Evolutionary conservation across 352 stramenopile genomes (phyloP), one percentile per base, ranked within the genome.

Genomic region (Hyaloperonospora arabidopsidis): DNA sequence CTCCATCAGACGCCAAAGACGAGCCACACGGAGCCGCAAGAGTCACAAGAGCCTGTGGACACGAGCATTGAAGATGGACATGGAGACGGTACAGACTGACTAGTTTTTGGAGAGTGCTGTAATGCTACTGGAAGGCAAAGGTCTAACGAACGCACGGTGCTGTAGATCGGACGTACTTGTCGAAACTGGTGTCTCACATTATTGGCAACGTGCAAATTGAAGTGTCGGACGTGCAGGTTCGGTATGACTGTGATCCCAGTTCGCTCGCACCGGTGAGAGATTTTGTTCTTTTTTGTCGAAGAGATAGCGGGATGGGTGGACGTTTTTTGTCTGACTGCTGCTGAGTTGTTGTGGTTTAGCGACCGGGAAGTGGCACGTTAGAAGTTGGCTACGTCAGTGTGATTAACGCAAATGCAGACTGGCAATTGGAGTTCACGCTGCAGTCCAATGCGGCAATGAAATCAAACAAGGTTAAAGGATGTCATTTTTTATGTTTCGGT

Each of bases 151-250:
- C 21, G 18, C 17, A 15, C 23, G 62, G 57, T 22, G 5, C 14
- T 56, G 39, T 28, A 84, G 81, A 91, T 57, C 71, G 82, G 39
- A 90, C 84, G 28, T 94, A 94, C 61, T 57, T 94, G 12, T 92
- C 82, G 25, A 70, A 77, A 48, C 45, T 94, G 45, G 79, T 94
- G 21, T 77, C 80, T 12, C 81, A 90, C 52, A 90, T 94, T 52
- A 87, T 94, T 52, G 68, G 76, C 40, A 94, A 94, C 59, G 79
- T 94, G 11, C 82, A 94, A 54, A 87, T 94, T 25, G 84, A 94
- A 50, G 59, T 92, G 19, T 70, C 70, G 34, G 79, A 92, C 52
- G 78, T 94, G 25, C 71, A 91, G 65, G 59, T 94, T 29, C 82
- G 81, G 38, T 94, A 93, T 49, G 82, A 94, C 57, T 94, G 84